Conservation (phyloP, 2,329 filamentous ascomycete species). For the Bipolaris oryzae region DNA sequence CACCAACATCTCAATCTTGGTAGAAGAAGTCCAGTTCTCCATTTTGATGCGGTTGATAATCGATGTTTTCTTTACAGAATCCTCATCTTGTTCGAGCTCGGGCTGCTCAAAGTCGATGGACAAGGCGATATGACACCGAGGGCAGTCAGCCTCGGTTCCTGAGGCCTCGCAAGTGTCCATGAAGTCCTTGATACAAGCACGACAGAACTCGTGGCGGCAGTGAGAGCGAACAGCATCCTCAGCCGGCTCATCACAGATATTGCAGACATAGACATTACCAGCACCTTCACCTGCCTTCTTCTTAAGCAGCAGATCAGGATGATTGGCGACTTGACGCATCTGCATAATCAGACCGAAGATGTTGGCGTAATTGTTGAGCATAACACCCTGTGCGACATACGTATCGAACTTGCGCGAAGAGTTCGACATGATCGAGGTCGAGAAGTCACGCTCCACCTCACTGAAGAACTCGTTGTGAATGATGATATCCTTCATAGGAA, state of each 20-base stretch:
- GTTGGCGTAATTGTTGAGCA: slow-evolving; percentile 90
- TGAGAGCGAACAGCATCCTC: slow-evolving; percentile 92
- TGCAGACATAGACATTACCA: slow-evolving; percentile 88
- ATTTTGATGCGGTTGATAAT: slow-evolving; percentile 99
- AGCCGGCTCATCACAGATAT: slow-evolving; percentile 94
- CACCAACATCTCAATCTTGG: slow-evolving; percentile 95
- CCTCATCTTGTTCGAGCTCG: slow-evolving; percentile 90
- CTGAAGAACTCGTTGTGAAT: slow-evolving; percentile 96
- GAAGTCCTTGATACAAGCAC: slow-evolving; percentile 79
- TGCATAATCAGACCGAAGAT: slow-evolving; percentile 99
- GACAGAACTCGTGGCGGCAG: slow-evolving; percentile 93
- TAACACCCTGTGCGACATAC: slow-evolving; percentile 90
- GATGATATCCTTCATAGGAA: slow-evolving; percentile 91
- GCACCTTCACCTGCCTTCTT: slow-evolving; percentile 79
- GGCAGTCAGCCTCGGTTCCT: slow-evolving; percentile 70
- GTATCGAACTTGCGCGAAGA: slow-evolving; percentile 89
- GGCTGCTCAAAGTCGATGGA: slow-evolving; percentile 93
- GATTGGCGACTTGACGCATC: slow-evolving; percentile 97
- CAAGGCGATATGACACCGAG: slow-evolving; percentile 87
- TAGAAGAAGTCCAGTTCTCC: slow-evolving; percentile 98
- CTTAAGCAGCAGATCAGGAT: slow-evolving; percentile 91
- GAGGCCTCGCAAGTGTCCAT: slow-evolving; percentile 75
- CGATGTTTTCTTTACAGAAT: slow-evolving; percentile 86
- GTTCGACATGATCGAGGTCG: slow-evolving; percentile 92
- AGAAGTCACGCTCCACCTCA: slow-evolving; percentile 94